These are phyloP conservation scores for Royoungia palumana DNA, from an alignment of 768 basidiomycete genomes.

Conservation along the genomic window DNA sequence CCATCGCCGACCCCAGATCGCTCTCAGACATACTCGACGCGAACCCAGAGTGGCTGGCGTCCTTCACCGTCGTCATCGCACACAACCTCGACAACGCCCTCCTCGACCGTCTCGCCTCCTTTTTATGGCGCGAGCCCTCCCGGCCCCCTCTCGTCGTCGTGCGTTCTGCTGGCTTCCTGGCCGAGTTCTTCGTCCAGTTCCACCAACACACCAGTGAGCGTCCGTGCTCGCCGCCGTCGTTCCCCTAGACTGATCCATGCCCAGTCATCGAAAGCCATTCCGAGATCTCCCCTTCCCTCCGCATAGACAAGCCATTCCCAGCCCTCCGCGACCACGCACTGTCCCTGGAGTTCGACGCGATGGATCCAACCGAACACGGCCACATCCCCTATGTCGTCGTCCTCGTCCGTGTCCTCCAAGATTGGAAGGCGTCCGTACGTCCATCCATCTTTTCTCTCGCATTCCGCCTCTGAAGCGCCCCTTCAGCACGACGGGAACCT, in stretches of 20 bases:
- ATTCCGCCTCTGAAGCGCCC: background rate
- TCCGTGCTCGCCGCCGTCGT: background rate
- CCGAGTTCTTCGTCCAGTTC: conserved; percentile 85
- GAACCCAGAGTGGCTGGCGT: conserved; percentile 51
- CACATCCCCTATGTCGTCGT: conserved; percentile 92
- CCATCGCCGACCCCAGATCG: conserved; percentile 54
- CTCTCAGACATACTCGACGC: conserved; percentile 55
- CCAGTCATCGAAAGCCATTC: conserved; percentile 88
- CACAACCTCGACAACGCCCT: conserved; percentile 67
- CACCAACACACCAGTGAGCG: conserved; percentile 79
- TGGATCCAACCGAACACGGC: conserved; percentile 87
- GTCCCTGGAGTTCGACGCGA: conserved; percentile 64
- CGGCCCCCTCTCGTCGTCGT: conserved; percentile 72
- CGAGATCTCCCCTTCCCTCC: conserved; percentile 68
- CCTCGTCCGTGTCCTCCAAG: conserved; percentile 75
- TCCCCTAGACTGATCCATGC: background rate
- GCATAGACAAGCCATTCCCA: conserved; percentile 88
- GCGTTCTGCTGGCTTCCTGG: conserved; percentile 85
- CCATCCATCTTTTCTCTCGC: background rate
- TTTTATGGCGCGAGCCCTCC: conserved; percentile 65
- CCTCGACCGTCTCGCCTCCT: conserved; percentile 55
- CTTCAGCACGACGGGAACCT: conserved; percentile 62
- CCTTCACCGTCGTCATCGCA: conserved; percentile 78
- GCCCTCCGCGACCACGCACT: conserved; percentile 70
- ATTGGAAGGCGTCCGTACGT: conserved; percentile 77